Percentiles rank a stretch among this genome's conserved stretches.
Evolutionary conservation across 805 yeast genomes (phyloP).

Genomic region (Metschnikowia colocasiae): DNA sequence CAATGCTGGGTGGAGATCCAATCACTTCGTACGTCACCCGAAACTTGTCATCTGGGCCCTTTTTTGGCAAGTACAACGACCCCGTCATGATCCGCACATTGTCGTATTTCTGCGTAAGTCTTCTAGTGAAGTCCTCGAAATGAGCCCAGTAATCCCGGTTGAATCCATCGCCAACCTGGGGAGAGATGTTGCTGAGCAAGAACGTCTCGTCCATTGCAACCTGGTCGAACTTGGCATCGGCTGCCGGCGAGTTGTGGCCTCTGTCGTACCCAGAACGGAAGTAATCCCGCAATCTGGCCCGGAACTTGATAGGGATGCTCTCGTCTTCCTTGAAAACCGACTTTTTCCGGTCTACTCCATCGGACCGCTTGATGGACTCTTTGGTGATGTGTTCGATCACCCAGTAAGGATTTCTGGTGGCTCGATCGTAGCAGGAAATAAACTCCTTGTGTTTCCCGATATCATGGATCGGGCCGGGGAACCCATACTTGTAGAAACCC

Average conservation of each 20-base stretch:
- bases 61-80: constrained; percentile 82
- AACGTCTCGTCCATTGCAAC: constrained; percentile 94
- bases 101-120: constrained; percentile 66
- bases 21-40: constrained; percentile 86
- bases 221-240: constrained; percentile 89
- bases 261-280: constrained; percentile 95
- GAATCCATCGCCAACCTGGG: constrained; percentile 97
- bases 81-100: constrained; percentile 89
- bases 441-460: constrained; percentile 69
- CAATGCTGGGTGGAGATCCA: constrained; percentile 93
- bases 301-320: constrained; percentile 65
- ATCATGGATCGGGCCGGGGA: constrained; percentile 94
- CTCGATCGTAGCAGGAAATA: constrained; percentile 81
- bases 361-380: constrained; percentile 52
- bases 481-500: constrained; percentile 85
- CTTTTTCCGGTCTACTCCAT: constrained; percentile 69
- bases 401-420: constrained; percentile 82
- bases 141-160: constrained; percentile 98
- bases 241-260: constrained; percentile 98
- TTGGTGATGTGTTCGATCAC: constrained; percentile 86
- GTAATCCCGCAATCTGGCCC: constrained; percentile 77
- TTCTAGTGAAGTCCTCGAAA: constrained; percentile 82
- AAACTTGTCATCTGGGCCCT: constrained; percentile 77
- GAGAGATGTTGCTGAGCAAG: constrained; percentile 83
- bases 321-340: constrained; percentile 88